phyloP scores from a whole-genome alignment of 306 rosid genomes.

The Abrus precatorius region DNA sequence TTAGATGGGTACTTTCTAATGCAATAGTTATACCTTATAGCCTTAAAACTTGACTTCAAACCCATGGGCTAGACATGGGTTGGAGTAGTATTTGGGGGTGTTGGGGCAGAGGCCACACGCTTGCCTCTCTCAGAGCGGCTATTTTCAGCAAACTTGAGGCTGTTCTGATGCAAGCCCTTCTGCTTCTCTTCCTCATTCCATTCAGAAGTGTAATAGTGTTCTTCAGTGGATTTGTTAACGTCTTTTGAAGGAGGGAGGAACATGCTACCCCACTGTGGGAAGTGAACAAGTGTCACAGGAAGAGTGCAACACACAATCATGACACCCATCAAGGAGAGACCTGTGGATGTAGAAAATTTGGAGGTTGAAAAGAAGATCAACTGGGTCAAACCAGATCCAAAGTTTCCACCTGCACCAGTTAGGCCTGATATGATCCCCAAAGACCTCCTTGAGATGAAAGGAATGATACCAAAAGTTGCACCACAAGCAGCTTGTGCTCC shows the following conservation, averaged over 20 bases:
- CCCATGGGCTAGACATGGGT: conserved; percentile 49
- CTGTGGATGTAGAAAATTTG: conserved; percentile 60
- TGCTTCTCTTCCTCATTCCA: conserved; percentile 79
- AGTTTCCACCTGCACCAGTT: conserved; percentile 92
- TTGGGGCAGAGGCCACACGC: conserved; percentile 70
- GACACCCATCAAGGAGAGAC: conserved; percentile 75
- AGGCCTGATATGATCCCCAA: conserved; percentile 81
- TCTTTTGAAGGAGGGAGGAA: conserved; percentile 76
- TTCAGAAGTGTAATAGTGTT: conserved; percentile 72
- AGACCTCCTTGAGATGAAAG: conserved; percentile 86
- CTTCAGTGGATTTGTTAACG: conserved; percentile 59
- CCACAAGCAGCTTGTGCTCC: conserved; percentile 99
- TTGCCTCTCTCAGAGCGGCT: conserved; percentile 86
- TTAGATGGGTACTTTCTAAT: background rate
- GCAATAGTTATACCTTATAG: background rate
- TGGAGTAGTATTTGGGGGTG: conserved; percentile 81
- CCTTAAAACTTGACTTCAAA: background rate
- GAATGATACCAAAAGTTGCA: conserved; percentile 85
- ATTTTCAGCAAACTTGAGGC: conserved; percentile 91
- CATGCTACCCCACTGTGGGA: conserved; percentile 98
- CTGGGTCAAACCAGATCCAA: conserved; percentile 87
- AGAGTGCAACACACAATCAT: conserved; percentile 84
- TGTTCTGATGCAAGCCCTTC: conserved; percentile 68
- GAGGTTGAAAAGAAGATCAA: conserved; percentile 75
- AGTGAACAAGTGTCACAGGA: conserved; percentile 76